Evolutionary conservation across 371 early-diverging fungal species (phyloP).

Genomic region (Actinomortierella wolfii): DNA sequence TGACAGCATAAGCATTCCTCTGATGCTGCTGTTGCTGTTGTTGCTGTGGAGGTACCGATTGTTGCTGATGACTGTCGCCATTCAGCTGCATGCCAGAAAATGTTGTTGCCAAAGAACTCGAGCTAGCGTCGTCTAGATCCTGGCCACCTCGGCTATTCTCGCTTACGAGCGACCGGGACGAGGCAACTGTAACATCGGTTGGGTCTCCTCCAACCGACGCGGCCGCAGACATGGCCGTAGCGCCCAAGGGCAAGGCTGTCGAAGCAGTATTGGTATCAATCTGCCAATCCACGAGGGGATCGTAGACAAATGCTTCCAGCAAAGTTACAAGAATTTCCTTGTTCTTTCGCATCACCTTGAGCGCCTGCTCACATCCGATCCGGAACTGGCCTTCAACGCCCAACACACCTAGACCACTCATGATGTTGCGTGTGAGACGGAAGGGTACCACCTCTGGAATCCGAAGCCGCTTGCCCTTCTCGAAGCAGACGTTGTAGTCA

Average conservation of each 20-base stretch:
- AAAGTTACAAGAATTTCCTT: constrained; percentile 83
- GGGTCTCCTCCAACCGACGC: neutral
- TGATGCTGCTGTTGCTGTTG: constrained; percentile 39
- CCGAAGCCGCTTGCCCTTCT: constrained; percentile 85
- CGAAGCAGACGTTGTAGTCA: constrained; percentile 98
- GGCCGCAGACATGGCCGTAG: neutral
- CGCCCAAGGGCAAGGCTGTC: neutral
- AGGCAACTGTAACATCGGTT: neutral
- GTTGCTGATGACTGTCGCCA: constrained; percentile 4
- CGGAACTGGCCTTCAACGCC: constrained; percentile 85
- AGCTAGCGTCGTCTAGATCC: too few species aligned
- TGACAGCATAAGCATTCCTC: constrained; percentile 63
- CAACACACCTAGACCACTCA: constrained; percentile 77
- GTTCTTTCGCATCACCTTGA: constrained; percentile 79
- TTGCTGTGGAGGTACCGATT: constrained; percentile 13
- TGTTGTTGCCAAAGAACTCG: too few species aligned
- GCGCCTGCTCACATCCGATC: constrained; percentile 69
- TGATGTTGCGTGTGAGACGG: constrained; percentile 89
- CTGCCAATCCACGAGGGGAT: constrained; percentile 82
- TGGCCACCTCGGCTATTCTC: too few species aligned
- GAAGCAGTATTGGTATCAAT: constrained; percentile 40
- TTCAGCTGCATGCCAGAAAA: too few species aligned
- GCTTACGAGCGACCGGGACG: neutral
- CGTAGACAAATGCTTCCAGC: constrained; percentile 92
- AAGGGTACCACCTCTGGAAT: constrained; percentile 98